Evolutionary conservation across 164 flowering plant species (phyloP), one percentile per base, ranked within the genome.

Genomic region (Piper longum): DNA sequence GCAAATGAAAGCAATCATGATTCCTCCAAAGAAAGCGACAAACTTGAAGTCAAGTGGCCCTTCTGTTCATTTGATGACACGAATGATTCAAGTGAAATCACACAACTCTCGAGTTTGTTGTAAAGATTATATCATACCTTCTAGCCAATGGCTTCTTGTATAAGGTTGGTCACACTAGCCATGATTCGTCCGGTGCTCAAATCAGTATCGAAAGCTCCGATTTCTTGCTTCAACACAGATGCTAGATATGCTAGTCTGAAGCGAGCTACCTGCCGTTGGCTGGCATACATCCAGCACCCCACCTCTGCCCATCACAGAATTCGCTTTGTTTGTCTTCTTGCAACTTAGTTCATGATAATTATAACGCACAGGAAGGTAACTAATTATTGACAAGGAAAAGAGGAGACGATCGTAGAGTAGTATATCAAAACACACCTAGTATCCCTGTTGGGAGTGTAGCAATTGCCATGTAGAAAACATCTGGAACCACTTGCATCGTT

Each of bases 61-160:
- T 83, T 56, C 89, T 87, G 77, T 61, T 51, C 64, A 52, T 11
- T 13, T 54, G 56, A 62, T 16, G 56, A 13, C 41, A 12, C 9
- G 2, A 11, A 45, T 13, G 16, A 62, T 17, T 45, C 51, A 9
- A 40, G 17, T 39, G 39, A 58, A 1, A 58, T 58, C 39, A 16
- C 13, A 16, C 41, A 36, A 58, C 4, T 6, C 61, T 18, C 13
- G 41, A 41, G 36, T n/a, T 58, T 4, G 6, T 2, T 58, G 17
- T 11, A 18, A 58, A 58, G 62, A 60, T 60, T 26, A 51, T 43
- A 4, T 41, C 9, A 11, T 52, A 86, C 93, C 87, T 86, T 84
- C 66, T 86, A 87, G 4, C 86, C 89, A n/a, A 84, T 83, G 14
- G 89, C 85, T 62, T 86, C 89, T 74, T 84, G 86, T 19, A 84